A percentile compares a stretch with the other conserved stretches of the same genome.
phyloP scores from a whole-genome alignment of 331 rosid genomes.

The Quercus lobata region DNA sequence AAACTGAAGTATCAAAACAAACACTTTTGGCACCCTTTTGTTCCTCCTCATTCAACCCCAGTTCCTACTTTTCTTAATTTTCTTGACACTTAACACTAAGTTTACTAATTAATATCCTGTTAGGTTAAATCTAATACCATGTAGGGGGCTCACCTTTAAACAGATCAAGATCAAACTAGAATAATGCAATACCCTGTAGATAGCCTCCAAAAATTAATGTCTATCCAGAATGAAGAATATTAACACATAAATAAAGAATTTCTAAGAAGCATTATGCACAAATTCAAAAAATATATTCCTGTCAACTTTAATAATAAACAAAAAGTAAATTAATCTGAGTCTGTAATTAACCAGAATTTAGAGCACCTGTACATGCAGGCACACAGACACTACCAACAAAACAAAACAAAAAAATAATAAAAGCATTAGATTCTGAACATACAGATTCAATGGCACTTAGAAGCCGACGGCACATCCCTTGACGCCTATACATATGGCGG shows the following conservation, averaged over 20 bases:
- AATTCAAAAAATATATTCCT: slow-evolving; percentile 4
- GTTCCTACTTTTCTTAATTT: neutral
- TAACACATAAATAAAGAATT: neutral
- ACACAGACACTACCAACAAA: neutral
- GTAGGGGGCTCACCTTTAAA: neutral
- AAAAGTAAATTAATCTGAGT: neutral
- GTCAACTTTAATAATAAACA: neutral
- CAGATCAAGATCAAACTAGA: neutral
- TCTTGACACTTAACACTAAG: neutral
- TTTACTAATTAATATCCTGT: neutral
- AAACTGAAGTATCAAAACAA: neutral
- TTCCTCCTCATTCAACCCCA: neutral
- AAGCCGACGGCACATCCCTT: slow-evolving; percentile 96
- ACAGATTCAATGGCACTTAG: slow-evolving; percentile 70
- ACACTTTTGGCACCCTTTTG: neutral
- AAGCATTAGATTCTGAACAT: slow-evolving; percentile 22
- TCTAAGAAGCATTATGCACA: slow-evolving; percentile 4
- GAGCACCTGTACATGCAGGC: neutral
- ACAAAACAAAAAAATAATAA: neutral
- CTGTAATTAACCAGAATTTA: slow-evolving; percentile 6
- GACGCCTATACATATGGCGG: slow-evolving; percentile 83
- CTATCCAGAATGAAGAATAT: neutral
- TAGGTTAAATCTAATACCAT: neutral
- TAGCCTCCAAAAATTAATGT: neutral
- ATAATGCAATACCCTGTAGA: neutral